phyloP scores from a whole-genome alignment of 192 early-diverging fungal genomes.

The Phycomyces blakesleeanus region DNA sequence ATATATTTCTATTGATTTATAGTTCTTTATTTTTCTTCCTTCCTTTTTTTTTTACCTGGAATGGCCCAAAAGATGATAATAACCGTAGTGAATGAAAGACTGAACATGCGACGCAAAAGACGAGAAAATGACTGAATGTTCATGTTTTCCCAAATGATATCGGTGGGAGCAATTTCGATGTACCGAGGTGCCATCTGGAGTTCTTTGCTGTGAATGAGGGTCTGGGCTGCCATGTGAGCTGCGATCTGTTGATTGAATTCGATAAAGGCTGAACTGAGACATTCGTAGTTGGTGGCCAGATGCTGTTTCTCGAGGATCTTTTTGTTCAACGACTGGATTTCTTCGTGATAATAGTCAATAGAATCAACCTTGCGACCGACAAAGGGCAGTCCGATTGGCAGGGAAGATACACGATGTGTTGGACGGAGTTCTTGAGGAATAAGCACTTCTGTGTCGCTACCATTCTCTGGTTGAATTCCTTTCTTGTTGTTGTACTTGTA shows the following conservation, averaged over 20 bases:
- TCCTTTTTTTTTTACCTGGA: conserved; percentile 41
- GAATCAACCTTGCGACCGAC: conserved; percentile 66
- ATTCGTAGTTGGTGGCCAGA: conserved; percentile 19
- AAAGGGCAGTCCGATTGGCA: conserved; percentile 41
- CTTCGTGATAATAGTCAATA: conserved; percentile 41
- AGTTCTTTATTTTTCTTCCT: not conserved
- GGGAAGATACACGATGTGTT: conserved; percentile 42
- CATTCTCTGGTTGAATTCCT: conserved; percentile 15
- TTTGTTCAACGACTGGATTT: conserved; percentile 43
- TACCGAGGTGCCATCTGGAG: conserved; percentile 64
- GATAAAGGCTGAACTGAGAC: conserved; percentile 72
- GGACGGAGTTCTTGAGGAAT: conserved; percentile 50
- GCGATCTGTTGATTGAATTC: conserved; percentile 72
- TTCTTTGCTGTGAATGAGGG: conserved; percentile 56
- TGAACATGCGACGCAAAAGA: conserved; percentile 51
- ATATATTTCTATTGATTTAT: no score
- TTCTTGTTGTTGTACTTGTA: conserved; percentile 37
- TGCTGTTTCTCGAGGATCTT: conserved; percentile 41
- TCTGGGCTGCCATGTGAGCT: conserved; percentile 76
- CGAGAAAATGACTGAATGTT: conserved; percentile 49
- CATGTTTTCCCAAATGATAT: conserved; percentile 83
- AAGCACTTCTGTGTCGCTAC: not conserved
- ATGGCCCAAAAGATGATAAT: conserved; percentile 74
- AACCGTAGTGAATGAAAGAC: conserved; percentile 45
- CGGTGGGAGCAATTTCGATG: conserved; percentile 60